These are phyloP conservation scores for Penicillium rolfsii DNA, from an alignment of 2,329 filamentous ascomycete genomes.

Conservation along the genomic window DNA sequence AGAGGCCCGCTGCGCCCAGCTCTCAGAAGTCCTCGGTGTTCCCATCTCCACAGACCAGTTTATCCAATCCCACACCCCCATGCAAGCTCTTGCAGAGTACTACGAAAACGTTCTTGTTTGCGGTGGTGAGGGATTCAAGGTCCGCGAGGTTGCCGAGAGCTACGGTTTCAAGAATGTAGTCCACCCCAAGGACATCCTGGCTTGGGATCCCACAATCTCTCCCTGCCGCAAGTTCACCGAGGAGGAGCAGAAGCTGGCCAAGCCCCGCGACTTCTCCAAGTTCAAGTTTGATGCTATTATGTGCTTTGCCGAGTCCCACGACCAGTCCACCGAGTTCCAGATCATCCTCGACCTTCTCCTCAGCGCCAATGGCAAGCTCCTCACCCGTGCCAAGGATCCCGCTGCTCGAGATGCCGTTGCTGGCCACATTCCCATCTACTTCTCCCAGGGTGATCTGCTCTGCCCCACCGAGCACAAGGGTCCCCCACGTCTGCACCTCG, in stretches of 20 bases:
- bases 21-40: constrained; percentile 67
- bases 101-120: constrained; percentile 76
- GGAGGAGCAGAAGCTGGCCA: constrained; percentile 67
- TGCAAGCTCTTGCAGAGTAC: constrained; percentile 75
- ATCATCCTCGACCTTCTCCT: constrained; percentile 75
- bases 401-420: constrained; percentile 46
- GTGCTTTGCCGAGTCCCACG: constrained; percentile 73
- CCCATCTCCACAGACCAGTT: constrained; percentile 72
- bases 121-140: constrained; percentile 74
- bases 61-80: constrained; percentile 76
- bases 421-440: constrained; percentile 73
- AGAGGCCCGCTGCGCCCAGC: constrained; percentile 64
- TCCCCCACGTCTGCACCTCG: constrained; percentile 70
- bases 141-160: constrained; percentile 71
- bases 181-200: constrained; percentile 73
- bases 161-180: constrained; percentile 76
- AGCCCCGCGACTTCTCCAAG: constrained; percentile 72
- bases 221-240: constrained; percentile 70
- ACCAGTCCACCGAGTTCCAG: constrained; percentile 75
- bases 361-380: constrained; percentile 67
- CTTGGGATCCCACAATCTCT: constrained; percentile 69
- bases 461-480: constrained; percentile 68
- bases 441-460: constrained; percentile 66
- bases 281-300: constrained; percentile 73
- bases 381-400: constrained; percentile 68